Base-by-base conservation (phyloP, 257 asterid genomes). In the Hygrophila difformis region DNA sequence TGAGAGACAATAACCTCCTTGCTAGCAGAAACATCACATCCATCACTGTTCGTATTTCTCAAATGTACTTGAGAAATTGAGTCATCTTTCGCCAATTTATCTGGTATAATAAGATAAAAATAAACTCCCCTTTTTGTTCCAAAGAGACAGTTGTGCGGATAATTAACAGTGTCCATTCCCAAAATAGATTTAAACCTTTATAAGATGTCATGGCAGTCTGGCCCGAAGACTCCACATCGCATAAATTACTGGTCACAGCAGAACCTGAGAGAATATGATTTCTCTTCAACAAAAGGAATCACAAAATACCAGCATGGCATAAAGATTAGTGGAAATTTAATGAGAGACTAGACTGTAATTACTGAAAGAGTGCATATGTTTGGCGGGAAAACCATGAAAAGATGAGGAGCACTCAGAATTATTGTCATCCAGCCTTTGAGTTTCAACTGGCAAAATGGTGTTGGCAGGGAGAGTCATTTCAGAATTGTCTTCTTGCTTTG, bases 121-220 rank as follows among this genome's bases (percentile, higher is more conserved):
- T 10, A 24, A 41, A 36, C 8, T 9, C 5, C 28, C 18, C 13
- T 8, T 14, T 12, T 18, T 18, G 4, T n/a, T 28, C 36, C 8
- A 45, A 42, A n/a, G 33, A 6, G 14, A 47, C 18, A 49, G 11
- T 9, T 7, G 44, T 42, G 37, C 39, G 28, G 17, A 35, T 28
- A 44, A 19, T 46, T 19, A 22, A 33, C 16, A 16, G 2, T 17
- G 21, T 11, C 12, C 12, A n/a, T 26, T 15, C 24, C 39, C 10
- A 18, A 46, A 44, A 37, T 19, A 34, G 14, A 18, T 19, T 29
- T 14, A 55, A 64, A 65, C 73, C 82, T 73, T 73, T 66, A 66
- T 51, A 24, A 57, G 51, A 48, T 39, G 20, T 41, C 49, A 59
- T 18, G n/a, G 41, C 49, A 23, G 33, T 63, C 17, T 55, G 57